A percentile compares a stretch with the other conserved stretches of the same genome.
Conservation (phyloP, 371 early-diverging fungal genomes). For the Circinella umbellata region DNA sequence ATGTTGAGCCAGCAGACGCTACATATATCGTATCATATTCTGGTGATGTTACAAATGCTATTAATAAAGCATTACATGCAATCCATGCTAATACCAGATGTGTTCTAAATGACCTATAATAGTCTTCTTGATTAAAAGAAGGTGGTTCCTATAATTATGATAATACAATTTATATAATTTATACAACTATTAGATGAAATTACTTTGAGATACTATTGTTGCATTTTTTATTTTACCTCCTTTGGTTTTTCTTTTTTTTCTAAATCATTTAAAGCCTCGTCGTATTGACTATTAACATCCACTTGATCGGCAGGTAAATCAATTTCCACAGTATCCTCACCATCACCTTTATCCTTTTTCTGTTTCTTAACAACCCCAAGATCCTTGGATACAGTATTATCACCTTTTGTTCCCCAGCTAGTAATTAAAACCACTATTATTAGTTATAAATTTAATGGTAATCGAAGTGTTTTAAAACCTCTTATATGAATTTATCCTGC, state of each 20-base stretch:
- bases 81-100: constrained; percentile 83
- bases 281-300: constrained; percentile 75
- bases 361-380: constrained; percentile 67
- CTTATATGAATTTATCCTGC: too few relatives aligned
- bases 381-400: constrained; percentile 61
- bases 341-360: constrained; percentile 48
- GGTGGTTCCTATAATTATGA: constrained; percentile 35
- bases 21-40: constrained; percentile 36
- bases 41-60: constrained; percentile 57
- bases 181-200: too few relatives aligned
- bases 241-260: constrained; percentile 41
- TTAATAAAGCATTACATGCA: constrained; percentile 79
- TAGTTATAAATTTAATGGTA: too few relatives aligned
- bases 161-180: too few relatives aligned
- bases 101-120: constrained; percentile 88
- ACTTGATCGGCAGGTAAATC: constrained; percentile 69
- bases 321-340: constrained; percentile 52
- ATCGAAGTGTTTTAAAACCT: too few relatives aligned
- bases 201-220: too few relatives aligned
- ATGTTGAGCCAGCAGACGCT: constrained; percentile 59
- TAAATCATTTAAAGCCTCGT: constrained; percentile 64
- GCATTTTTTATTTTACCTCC: not conserved
- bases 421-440: not conserved
- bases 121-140: constrained; percentile 78
- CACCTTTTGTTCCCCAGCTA: constrained; percentile 96